Percentiles rank a stretch among this genome's conserved stretches.
These are phyloP conservation scores for Hyphopichia homilentoma DNA, from an alignment of 805 yeast genomes.

Conservation along the genomic window DNA sequence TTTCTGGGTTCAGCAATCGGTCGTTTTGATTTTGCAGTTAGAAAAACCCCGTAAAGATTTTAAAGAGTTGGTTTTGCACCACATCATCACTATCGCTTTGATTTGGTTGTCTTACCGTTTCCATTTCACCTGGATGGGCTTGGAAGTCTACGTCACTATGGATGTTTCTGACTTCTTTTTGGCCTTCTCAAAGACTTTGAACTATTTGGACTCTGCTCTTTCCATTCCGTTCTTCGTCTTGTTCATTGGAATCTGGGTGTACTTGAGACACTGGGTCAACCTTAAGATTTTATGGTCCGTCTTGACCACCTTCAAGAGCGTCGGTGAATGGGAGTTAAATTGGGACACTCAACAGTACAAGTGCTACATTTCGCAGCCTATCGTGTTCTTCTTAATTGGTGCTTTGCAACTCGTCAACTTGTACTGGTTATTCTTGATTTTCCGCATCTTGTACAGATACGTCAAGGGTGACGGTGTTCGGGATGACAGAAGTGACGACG, in stretches of 20 bases:
- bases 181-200: conserved; percentile 79
- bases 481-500: conserved; percentile 89
- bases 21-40: conserved; percentile 73
- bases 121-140: conserved; percentile 95
- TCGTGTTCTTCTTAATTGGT: conserved; percentile 71
- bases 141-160: conserved; percentile 90
- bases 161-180: conserved; percentile 90
- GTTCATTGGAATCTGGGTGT: conserved; percentile 76
- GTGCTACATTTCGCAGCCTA: conserved; percentile 92
- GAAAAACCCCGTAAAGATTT: conserved; percentile 96
- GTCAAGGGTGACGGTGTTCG: conserved; percentile 55
- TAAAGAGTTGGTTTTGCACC: conserved; percentile 88
- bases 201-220: conserved; percentile 68
- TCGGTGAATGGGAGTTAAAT: conserved; percentile 76
- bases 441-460: conserved; percentile 71
- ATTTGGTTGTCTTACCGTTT: conserved; percentile 86
- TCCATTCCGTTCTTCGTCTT: conserved; percentile 64
- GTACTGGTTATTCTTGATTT: conserved; percentile 83
- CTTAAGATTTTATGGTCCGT: conserved; percentile 78
- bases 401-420: conserved; percentile 82
- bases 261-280: conserved; percentile 84
- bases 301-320: conserved; percentile 78
- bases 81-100: conserved; percentile 82
- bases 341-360: conserved; percentile 93
- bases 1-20: conserved; percentile 95